Evolutionary conservation across 1,284 basidiomycete species (phyloP), one percentile per base, ranked within the genome.

Genomic region (Stygiomarasmius scandens): DNA sequence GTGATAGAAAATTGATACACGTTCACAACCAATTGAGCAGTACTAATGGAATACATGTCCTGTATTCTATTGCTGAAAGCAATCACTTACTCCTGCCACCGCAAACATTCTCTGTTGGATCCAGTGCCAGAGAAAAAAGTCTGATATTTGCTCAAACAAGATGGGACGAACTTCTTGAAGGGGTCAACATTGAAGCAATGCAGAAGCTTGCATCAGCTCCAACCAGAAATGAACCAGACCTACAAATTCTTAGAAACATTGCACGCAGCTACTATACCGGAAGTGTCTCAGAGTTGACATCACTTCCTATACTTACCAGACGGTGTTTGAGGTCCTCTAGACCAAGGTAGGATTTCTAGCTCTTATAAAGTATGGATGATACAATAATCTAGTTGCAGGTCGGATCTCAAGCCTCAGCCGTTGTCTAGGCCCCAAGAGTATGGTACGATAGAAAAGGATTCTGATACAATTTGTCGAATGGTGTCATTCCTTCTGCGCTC

Each of bases 391-490:
- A 32, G 5, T 32, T 32, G 5, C 34, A 46, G 9, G 22, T 34
- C 24, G 19, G 32, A 36, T 14, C 32, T 49, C 6, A 48, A 58
- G 23, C 3, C 20, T 22, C 14, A 49, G 20, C 56, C 56, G 0
- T 58, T 58, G 20, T 14, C 22, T 5, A 41, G 32, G 22, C 56
- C 52, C 16, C 56, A 54, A 32, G 51, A 58, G 11, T 4, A 25
- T 2, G 20, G 24, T 6, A 58, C 56, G 0, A 43, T 58, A 0
- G 11, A 22, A 2, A 22, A 34, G 19, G 34, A 58, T 19, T 47
- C 56, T 1, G 46, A 58, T 20, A 27, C 16, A 0, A 34, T 45
- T 8, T 8, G 46, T 1, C 36, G 24, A 12, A 54, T 58, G 36
- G 24, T 58, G 3, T 41, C 25, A 2, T 54, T 58, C 34, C 24